These are phyloP conservation scores for Petunia axillaris DNA, from an alignment of 257 asterid species.

Conservation along the genomic window DNA sequence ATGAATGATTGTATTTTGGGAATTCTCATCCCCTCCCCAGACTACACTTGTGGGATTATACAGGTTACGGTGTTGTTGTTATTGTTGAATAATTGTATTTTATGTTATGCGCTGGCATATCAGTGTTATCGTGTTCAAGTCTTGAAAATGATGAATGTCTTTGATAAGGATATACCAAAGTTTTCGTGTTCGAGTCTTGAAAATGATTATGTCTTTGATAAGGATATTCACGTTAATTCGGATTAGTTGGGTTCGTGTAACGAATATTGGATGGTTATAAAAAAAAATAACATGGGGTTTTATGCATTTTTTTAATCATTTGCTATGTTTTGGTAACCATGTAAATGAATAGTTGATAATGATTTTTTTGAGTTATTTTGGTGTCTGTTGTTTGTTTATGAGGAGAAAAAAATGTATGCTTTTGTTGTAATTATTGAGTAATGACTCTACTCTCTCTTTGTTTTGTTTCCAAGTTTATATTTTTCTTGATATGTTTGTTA, in stretches of 20 bases:
- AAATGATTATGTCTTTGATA: too few species aligned
- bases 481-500: constrained; percentile 6
- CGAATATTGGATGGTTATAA: too few species aligned
- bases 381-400: background rate
- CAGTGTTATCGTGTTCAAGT: background rate
- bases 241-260: too few species aligned
- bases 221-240: too few species aligned
- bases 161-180: too few species aligned
- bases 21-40: background rate
- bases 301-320: background rate
- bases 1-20: constrained; percentile 15
- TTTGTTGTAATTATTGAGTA: background rate
- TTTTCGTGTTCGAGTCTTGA: too few species aligned
- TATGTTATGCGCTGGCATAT: background rate
- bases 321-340: background rate
- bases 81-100: constrained; percentile 16
- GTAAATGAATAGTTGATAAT: background rate
- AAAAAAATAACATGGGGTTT: background rate
- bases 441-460: background rate
- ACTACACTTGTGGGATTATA: too few species aligned
- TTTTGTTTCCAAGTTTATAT: background rate
- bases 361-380: background rate
- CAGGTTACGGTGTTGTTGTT: background rate
- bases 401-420: background rate
- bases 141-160: too few species aligned